Conservation (phyloP, 768 basidiomycete species). For the Paxillus rubicundulus region DNA sequence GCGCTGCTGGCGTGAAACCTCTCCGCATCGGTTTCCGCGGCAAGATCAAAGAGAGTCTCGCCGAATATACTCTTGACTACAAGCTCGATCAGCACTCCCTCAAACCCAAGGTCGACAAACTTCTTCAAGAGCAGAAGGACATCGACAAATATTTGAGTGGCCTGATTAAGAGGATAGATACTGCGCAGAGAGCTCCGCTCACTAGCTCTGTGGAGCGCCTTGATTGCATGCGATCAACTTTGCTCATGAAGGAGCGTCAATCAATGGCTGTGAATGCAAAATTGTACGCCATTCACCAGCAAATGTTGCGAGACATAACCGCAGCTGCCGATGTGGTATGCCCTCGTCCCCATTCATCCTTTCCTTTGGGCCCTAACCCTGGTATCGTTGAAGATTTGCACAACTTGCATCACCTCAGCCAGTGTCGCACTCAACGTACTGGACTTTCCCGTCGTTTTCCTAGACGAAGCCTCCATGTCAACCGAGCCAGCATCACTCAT, state of each 20-base stretch:
- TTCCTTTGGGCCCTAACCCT: conserved; percentile 2
- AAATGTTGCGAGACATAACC: conserved; percentile 66
- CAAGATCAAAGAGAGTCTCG: conserved; percentile 55
- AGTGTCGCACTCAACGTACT: conserved; percentile 60
- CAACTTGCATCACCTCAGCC: conserved; percentile 82
- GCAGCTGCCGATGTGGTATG: conserved; percentile 69
- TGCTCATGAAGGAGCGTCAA: conserved; percentile 30
- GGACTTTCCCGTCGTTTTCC: conserved; percentile 90
- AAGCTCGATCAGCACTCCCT: conserved; percentile 62
- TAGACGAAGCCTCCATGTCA: conserved; percentile 96
- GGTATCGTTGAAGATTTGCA: conserved; percentile 61
- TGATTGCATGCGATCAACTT: conserved; percentile 27
- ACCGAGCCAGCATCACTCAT: conserved; percentile 91
- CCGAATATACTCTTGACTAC: conserved; percentile 58
- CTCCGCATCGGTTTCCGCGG: conserved; percentile 71
- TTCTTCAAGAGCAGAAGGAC: conserved; percentile 39
- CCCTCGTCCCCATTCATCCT: conserved; percentile 13
- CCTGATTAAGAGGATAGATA: conserved; percentile 26
- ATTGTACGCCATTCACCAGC: conserved; percentile 53
- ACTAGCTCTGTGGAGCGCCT: conserved; percentile 20
- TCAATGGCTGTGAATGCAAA: conserved; percentile 37
- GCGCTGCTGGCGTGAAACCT: conserved; percentile 59
- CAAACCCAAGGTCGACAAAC: conserved; percentile 40
- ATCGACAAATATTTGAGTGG: conserved; percentile 23
- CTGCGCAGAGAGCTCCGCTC: conserved; percentile 14